Evolutionary conservation across 169 alveolate genomes (phyloP).

Genomic region (Plasmodium reichenowi): DNA sequence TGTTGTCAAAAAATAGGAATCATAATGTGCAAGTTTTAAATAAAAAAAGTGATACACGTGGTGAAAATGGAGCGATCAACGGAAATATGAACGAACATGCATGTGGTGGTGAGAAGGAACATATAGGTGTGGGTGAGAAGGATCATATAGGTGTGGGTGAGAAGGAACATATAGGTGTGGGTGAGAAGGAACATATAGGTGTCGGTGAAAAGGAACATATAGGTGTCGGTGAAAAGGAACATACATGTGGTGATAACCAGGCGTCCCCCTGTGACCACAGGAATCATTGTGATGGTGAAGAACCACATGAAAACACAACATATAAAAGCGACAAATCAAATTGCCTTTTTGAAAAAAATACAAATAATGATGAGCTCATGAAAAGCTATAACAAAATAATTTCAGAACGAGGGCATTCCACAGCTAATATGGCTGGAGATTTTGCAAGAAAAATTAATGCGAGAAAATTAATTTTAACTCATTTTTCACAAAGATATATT

Average conservation of each 20-base stretch:
- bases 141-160: too few relatives aligned
- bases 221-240: too few relatives aligned
- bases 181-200: too few relatives aligned
- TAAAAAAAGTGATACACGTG: neutral
- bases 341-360: neutral
- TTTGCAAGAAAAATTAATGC: slow-evolving; percentile 80
- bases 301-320: neutral
- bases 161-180: too few relatives aligned
- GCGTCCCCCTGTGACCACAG: too few relatives aligned
- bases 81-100: neutral
- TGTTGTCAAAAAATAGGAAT: neutral
- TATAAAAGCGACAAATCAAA: neutral
- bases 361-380: neutral
- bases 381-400: slow-evolving; percentile 68
- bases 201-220: too few relatives aligned
- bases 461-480: slow-evolving; percentile 78
- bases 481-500: slow-evolving; percentile 82
- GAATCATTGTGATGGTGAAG: neutral
- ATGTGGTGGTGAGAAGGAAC: neutral
- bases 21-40: neutral
- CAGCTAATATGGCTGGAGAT: slow-evolving; percentile 84
- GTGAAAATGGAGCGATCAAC: neutral
- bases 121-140: too few relatives aligned
- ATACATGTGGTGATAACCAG: too few relatives aligned
- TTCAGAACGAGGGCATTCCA: slow-evolving; percentile 82